phyloP scores from a whole-genome alignment of 129 eudicot species.

The Lactuca sativa region DNA sequence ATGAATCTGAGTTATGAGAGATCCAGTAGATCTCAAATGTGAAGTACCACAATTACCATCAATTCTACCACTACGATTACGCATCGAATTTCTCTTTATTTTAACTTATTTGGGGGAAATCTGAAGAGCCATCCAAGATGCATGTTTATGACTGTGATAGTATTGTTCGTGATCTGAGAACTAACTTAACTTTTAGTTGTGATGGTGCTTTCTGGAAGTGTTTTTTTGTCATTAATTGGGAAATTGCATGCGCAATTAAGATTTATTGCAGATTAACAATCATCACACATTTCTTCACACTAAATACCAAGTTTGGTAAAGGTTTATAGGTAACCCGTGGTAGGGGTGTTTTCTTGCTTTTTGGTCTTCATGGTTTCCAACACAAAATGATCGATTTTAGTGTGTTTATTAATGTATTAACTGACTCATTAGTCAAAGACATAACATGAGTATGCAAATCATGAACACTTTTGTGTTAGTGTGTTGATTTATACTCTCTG shows the following conservation, averaged over 20 bases:
- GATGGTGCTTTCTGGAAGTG: slow-evolving; percentile 21
- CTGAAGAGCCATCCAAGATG: not conserved
- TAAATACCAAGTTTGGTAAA: not conserved
- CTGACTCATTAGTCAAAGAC: not conserved
- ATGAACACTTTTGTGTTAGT: not conserved
- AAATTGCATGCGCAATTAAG: not conserved
- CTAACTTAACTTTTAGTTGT: slow-evolving; percentile 1
- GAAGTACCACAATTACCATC: not conserved
- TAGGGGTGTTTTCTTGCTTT: slow-evolving; percentile 9
- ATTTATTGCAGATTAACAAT: slow-evolving; percentile 9
- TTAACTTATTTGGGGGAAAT: slow-evolving; percentile 11
- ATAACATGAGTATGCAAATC: not conserved
- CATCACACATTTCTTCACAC: slow-evolving; percentile 7
- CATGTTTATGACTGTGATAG: not conserved
- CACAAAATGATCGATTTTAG: slow-evolving; percentile 9
- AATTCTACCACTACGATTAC: not conserved
- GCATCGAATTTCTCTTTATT: not conserved
- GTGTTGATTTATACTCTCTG: not conserved
- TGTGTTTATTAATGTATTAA: slow-evolving; percentile 7
- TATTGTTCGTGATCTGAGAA: slow-evolving; percentile 22
- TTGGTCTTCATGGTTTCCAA: not conserved
- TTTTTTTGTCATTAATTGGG: slow-evolving; percentile 3
- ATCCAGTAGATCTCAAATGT: slow-evolving; percentile 44
- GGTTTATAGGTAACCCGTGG: slow-evolving; percentile 4
- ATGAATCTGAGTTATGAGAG: slow-evolving; percentile 17